Conservation (phyloP, 805 yeast species). For the Torulaspora delbrueckii region DNA sequence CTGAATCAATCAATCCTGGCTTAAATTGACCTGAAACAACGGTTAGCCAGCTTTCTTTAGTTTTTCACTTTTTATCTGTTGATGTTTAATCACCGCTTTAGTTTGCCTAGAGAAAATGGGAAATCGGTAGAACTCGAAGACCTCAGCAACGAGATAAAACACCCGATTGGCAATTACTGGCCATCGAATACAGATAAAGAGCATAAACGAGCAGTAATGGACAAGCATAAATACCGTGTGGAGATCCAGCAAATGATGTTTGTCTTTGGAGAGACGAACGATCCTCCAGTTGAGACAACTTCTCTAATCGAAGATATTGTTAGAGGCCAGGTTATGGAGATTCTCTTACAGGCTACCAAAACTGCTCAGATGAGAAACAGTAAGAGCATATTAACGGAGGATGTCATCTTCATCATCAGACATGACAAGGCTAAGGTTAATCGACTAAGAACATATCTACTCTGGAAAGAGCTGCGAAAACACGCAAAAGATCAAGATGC, state of each 20-base stretch:
- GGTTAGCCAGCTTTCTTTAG: not conserved
- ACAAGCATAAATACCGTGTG: constrained; percentile 70
- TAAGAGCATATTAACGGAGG: constrained; percentile 83
- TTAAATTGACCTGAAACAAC: not conserved
- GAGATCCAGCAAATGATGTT: constrained; percentile 99
- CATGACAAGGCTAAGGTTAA: constrained; percentile 94
- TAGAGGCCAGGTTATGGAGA: constrained; percentile 87
- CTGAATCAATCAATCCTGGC: not conserved
- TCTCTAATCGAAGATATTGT: constrained; percentile 94
- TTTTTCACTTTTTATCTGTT: not conserved
- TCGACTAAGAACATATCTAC: constrained; percentile 79
- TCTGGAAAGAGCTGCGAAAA: constrained; percentile 97
- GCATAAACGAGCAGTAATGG: constrained; percentile 21
- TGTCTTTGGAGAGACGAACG: constrained; percentile 91
- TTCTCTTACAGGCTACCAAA: constrained; percentile 66
- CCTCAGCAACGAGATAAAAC: not conserved
- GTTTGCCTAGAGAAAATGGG: not conserved
- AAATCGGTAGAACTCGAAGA: not conserved
- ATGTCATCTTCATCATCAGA: constrained; percentile 84
- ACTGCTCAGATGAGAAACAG: constrained; percentile 79
- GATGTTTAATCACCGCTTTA: not conserved
- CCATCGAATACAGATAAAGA: constrained; percentile 2
- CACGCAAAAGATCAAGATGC: constrained; percentile 63
- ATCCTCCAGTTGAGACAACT: constrained; percentile 88
- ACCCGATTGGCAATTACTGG: not conserved